Percentiles rank a stretch among this genome's conserved stretches.
Evolutionary conservation across 805 yeast species (phyloP).

Genomic region (Pichia scutulata): DNA sequence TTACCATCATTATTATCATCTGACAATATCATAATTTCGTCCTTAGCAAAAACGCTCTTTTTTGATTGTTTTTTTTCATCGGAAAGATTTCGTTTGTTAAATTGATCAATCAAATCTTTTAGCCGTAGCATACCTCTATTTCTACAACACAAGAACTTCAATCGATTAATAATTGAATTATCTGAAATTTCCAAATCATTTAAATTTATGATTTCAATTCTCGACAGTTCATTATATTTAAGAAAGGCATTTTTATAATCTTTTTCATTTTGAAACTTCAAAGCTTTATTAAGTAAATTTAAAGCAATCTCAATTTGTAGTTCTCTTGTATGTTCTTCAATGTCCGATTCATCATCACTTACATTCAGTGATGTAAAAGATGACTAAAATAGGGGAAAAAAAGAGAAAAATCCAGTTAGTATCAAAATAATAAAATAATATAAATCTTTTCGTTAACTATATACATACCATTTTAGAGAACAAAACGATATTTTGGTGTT

Average conservation of each 20-base stretch:
- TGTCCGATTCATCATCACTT: slow-evolving; percentile 68
- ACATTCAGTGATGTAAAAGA: slow-evolving; percentile 75
- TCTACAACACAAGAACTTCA: slow-evolving; percentile 71
- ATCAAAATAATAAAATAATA: background rate
- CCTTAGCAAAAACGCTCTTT: background rate
- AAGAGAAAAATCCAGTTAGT: background rate
- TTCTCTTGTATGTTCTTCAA: slow-evolving; percentile 87
- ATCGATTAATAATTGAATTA: slow-evolving; percentile 60
- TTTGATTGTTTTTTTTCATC: background rate
- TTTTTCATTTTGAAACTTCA: slow-evolving; percentile 47
- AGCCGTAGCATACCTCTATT: slow-evolving; percentile 73
- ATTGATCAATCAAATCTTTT: slow-evolving; percentile 16
- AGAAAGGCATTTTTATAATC: slow-evolving; percentile 42
- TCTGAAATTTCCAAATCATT: slow-evolving; percentile 28
- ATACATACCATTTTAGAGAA: background rate
- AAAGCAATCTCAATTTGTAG: slow-evolving; percentile 84
- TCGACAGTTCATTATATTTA: slow-evolving; percentile 56
- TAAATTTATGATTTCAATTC: slow-evolving; percentile 54
- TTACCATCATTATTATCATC: background rate
- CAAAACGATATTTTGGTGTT: no score
- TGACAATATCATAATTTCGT: background rate
- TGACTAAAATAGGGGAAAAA: slow-evolving; percentile 34
- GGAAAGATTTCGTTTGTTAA: background rate
- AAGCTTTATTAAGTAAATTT: slow-evolving; percentile 63
- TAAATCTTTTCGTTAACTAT: background rate